These are phyloP conservation scores for Nematocida ironsii DNA, from an alignment of 371 early-diverging fungal species.

Conservation along the genomic window DNA sequence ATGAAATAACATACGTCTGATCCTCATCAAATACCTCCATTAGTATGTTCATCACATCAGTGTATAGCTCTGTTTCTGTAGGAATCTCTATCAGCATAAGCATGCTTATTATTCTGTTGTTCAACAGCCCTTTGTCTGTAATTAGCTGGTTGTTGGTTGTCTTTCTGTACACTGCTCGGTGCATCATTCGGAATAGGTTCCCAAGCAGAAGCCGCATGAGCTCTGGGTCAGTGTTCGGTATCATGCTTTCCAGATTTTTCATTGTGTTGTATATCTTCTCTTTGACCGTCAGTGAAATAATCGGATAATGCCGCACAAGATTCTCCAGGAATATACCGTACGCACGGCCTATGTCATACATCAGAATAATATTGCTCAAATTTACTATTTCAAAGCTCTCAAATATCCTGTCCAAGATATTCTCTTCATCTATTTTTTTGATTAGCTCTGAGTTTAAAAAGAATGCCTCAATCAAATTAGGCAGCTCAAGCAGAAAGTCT, in stretches of 20 bases:
- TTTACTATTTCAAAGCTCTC: conserved; percentile 9
- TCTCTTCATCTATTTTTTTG: conserved; percentile 15
- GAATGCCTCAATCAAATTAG: conserved; percentile 35
- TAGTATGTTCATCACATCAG: conserved; percentile 25
- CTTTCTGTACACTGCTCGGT: conserved; percentile 21
- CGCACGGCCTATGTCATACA: conserved; percentile 10
- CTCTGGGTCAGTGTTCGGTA: neutral
- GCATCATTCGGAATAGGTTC: conserved; percentile 28
- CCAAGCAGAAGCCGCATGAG: conserved; percentile 14
- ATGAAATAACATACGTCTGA: conserved; percentile 17
- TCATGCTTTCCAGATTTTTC: conserved; percentile 5
- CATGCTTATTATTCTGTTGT: conserved; percentile 7
- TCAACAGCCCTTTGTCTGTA: conserved; percentile 18
- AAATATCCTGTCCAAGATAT: conserved; percentile 30
- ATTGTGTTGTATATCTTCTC: conserved; percentile 30
- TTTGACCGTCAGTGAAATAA: neutral
- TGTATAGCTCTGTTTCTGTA: conserved; percentile 8
- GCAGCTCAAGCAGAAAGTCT: conserved; percentile 38
- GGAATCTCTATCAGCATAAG: conserved; percentile 27
- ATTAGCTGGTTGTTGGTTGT: conserved; percentile 7
- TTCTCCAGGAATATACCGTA: conserved; percentile 44
- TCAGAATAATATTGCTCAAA: conserved; percentile 21
- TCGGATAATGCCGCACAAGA: conserved; percentile 36
- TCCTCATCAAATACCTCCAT: conserved; percentile 21
- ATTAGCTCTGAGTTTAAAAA: conserved; percentile 25